Percentiles rank a stretch among this genome's conserved stretches.
Evolutionary conservation across 441 rosid genomes (phyloP).

Genomic region (Gossypium davidsonii): DNA sequence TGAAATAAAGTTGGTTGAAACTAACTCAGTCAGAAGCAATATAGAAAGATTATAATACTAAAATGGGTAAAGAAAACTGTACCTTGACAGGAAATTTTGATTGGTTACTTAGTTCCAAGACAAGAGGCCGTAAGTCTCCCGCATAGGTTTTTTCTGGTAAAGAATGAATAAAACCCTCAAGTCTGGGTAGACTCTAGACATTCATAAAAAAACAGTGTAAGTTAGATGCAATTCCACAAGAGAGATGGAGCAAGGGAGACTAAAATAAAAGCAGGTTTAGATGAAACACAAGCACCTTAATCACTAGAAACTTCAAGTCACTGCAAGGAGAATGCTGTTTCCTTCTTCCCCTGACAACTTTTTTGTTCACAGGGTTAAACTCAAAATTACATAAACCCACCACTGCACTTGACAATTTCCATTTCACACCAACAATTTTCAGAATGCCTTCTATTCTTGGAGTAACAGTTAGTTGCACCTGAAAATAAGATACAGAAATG

Average conservation of each 20-base stretch:
- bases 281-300: slow-evolving; percentile 48
- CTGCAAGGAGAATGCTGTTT: slow-evolving; percentile 46
- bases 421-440: slow-evolving; percentile 80
- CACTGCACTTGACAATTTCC: slow-evolving; percentile 86
- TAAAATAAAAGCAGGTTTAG: not conserved
- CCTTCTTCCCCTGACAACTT: slow-evolving; percentile 42
- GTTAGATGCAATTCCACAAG: slow-evolving; percentile 17
- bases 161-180: slow-evolving; percentile 63
- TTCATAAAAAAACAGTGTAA: slow-evolving; percentile 10
- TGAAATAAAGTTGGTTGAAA: not conserved
- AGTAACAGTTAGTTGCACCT: slow-evolving; percentile 88
- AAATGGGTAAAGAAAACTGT: slow-evolving; percentile 16
- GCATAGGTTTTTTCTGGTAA: slow-evolving; percentile 67
- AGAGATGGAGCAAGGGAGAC: slow-evolving; percentile 8
- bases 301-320: slow-evolving; percentile 72
- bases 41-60: not conserved
- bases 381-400: slow-evolving; percentile 67
- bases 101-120: slow-evolving; percentile 69
- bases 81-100: slow-evolving; percentile 82
- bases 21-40: not conserved
- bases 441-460: slow-evolving; percentile 81
- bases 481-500: slow-evolving; percentile 13
- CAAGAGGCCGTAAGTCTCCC: slow-evolving; percentile 73
- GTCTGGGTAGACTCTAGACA: slow-evolving; percentile 79
- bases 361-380: slow-evolving; percentile 42